Percentiles rank a stretch among this genome's conserved stretches.
These are phyloP conservation scores for Pterulicium gracile DNA, from an alignment of 1,284 basidiomycete species.

Conservation along the genomic window DNA sequence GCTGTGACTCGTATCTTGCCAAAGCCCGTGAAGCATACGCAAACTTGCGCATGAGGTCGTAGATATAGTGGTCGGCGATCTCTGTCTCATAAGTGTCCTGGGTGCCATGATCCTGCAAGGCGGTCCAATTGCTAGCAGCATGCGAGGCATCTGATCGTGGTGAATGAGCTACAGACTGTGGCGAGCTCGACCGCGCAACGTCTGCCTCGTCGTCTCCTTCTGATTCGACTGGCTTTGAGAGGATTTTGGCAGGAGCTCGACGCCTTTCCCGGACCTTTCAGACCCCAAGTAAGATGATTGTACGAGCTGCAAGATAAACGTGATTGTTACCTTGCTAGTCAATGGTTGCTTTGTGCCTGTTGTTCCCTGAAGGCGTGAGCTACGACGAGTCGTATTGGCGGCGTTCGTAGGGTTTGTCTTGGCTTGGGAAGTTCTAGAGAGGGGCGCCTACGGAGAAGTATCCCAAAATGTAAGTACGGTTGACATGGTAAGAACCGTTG, in stretches of 20 bases:
- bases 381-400: constrained; percentile 45
- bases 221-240: constrained; percentile 51
- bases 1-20: constrained; percentile 65
- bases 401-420: constrained; percentile 37
- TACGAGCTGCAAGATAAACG: too few species aligned
- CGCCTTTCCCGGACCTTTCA: constrained; percentile 47
- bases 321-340: too few species aligned
- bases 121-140: constrained; percentile 44
- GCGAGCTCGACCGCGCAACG: constrained; percentile 40
- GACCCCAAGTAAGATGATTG: too few species aligned
- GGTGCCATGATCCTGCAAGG: constrained; percentile 50
- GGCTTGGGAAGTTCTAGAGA: constrained; percentile 36
- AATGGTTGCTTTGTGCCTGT: constrained; percentile 36
- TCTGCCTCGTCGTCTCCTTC: constrained; percentile 55
- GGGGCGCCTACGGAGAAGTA: constrained; percentile 60
- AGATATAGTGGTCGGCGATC: constrained; percentile 73
- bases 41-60: constrained; percentile 72
- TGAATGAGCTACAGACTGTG: constrained; percentile 46
- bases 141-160: constrained; percentile 51
- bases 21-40: constrained; percentile 67
- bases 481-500: constrained; percentile 68
- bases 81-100: constrained; percentile 63
- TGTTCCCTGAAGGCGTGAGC: constrained; percentile 53
- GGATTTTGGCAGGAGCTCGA: constrained; percentile 36
- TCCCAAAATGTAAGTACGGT: constrained; percentile 72